Percentiles rank a stretch among this genome's conserved stretches.
These are phyloP conservation scores for Marvania coccoides DNA, from an alignment of 139 green algal genomes.

Conservation along the genomic window DNA sequence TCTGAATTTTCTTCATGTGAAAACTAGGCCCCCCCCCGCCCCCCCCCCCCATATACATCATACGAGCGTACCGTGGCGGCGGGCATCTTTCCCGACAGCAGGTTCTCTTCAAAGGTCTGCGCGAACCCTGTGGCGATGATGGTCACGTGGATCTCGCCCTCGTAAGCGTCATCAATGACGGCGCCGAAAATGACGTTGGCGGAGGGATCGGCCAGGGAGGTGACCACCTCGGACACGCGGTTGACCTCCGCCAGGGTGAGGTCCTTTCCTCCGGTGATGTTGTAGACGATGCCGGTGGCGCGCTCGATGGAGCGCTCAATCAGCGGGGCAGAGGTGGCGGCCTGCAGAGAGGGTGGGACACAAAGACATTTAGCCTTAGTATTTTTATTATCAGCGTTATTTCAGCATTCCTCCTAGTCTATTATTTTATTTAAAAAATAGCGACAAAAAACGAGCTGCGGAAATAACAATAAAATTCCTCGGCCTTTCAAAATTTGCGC, in stretches of 20 bases:
- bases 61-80: neutral
- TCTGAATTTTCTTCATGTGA: too few relatives aligned
- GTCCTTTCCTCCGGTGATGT: conserved; percentile 92
- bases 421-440: neutral
- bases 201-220: conserved; percentile 74
- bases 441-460: neutral
- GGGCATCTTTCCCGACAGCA: conserved; percentile 33
- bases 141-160: conserved; percentile 71
- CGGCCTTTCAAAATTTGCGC: too few relatives aligned
- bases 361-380: too few relatives aligned
- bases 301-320: conserved; percentile 91
- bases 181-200: conserved; percentile 99
- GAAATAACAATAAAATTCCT: too few relatives aligned
- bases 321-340: conserved; percentile 83
- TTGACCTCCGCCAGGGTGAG: conserved; percentile 91
- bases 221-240: conserved; percentile 87
- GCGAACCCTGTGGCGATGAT: conserved; percentile 92
- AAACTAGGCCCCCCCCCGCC: too few relatives aligned
- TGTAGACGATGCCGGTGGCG: conserved; percentile 96
- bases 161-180: conserved; percentile 61
- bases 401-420: too few relatives aligned
- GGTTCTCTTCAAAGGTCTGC: conserved; percentile 65
- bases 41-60: too few relatives aligned
- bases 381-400: too few relatives aligned
- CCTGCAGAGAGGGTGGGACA: conserved; percentile 30